These are phyloP conservation scores for Ogataea haglerorum DNA, from an alignment of 805 yeast species.

Conservation along the genomic window DNA sequence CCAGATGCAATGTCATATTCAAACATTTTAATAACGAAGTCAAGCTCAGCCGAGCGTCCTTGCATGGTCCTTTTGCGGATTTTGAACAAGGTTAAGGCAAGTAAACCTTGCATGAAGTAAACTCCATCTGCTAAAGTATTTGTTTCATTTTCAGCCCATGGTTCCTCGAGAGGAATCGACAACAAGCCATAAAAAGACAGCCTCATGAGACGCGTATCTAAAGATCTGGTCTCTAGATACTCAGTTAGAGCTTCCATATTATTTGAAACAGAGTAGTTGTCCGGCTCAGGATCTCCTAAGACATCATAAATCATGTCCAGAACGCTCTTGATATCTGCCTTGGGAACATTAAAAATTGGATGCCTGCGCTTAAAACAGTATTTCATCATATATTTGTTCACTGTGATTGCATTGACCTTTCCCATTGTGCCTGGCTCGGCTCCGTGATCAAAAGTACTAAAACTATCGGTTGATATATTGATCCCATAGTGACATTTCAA, in stretches of 20 bases:
- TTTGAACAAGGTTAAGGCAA: conserved; percentile 65
- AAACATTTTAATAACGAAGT: conserved; percentile 64
- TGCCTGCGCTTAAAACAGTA: conserved; percentile 54
- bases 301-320: conserved; percentile 70
- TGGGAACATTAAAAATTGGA: conserved; percentile 56
- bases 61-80: conserved; percentile 74
- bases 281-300: conserved; percentile 61
- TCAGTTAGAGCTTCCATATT: conserved; percentile 45
- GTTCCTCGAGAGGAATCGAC: conserved; percentile 26
- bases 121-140: conserved; percentile 46
- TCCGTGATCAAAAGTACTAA: conserved; percentile 65
- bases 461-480: conserved; percentile 53
- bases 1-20: conserved; percentile 65
- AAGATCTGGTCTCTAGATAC: conserved; percentile 42
- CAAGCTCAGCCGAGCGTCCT: conserved; percentile 78
- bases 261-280: conserved; percentile 38
- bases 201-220: conserved; percentile 44
- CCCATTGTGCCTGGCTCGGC: conserved; percentile 41
- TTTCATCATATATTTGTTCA: conserved; percentile 47
- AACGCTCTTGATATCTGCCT: conserved; percentile 68
- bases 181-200: conserved; percentile 52
- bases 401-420: conserved; percentile 33
- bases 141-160: conserved; percentile 35
- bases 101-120: conserved; percentile 65
- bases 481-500: conserved; percentile 77